These are phyloP conservation scores for Chaetomium sp. DNA, from an alignment of 2,329 filamentous ascomycete genomes.

Conservation along the genomic window DNA sequence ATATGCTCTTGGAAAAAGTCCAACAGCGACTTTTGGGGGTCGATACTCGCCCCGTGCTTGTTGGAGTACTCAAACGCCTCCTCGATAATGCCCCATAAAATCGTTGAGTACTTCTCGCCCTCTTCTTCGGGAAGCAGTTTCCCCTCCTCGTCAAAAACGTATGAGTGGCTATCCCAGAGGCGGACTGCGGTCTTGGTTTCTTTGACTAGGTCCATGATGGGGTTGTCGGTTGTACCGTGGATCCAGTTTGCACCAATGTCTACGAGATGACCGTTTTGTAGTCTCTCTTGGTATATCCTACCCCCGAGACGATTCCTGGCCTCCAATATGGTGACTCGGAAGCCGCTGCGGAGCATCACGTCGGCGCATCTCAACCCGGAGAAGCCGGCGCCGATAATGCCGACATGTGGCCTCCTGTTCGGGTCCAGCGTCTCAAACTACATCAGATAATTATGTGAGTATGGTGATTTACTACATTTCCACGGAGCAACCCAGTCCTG, in stretches of 20 bases:
- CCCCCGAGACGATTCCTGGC: conserved; percentile 62
- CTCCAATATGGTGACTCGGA: conserved; percentile 63
- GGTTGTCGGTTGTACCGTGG: conserved; percentile 65
- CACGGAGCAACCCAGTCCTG: background rate
- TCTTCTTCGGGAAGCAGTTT: conserved; percentile 40
- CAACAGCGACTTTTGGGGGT: conserved; percentile 40
- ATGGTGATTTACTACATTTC: background rate
- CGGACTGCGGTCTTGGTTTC: conserved; percentile 48
- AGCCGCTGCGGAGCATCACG: conserved; percentile 56
- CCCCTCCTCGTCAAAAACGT: conserved; percentile 53
- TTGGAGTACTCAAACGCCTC: conserved; percentile 63
- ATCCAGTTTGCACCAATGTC: conserved; percentile 74
- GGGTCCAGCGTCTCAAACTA: conserved; percentile 15
- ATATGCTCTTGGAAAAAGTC: conserved; percentile 48
- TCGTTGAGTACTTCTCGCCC: conserved; percentile 40
- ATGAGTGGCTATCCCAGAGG: conserved; percentile 45
- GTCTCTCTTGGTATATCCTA: conserved; percentile 47
- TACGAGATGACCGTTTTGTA: conserved; percentile 44
- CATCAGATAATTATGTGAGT: conserved; percentile 7
- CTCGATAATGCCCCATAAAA: conserved; percentile 63
- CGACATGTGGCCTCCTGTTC: conserved; percentile 45
- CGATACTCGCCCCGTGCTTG: conserved; percentile 43
- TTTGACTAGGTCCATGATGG: conserved; percentile 60
- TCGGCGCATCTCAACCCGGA: conserved; percentile 67
- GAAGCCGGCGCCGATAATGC: conserved; percentile 64